Evolutionary conservation across 768 basidiomycete species (phyloP).

Genomic region (Suillus placidus): DNA sequence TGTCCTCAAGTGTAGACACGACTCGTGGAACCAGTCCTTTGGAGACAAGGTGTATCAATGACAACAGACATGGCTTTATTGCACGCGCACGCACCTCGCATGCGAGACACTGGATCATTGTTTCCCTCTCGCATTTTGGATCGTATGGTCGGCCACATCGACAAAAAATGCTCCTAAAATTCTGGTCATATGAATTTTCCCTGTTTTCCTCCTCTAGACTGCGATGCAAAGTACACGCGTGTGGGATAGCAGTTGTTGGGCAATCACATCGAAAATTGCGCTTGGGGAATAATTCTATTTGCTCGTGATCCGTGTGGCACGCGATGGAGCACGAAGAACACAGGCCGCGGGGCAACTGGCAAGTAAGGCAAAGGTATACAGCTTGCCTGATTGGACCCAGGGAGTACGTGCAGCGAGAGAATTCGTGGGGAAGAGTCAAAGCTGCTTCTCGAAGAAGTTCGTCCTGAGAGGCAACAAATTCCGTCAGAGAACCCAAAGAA

Average conservation of each 20-base stretch:
- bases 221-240: conserved; percentile 66
- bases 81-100: conserved; percentile 62
- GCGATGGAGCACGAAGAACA: conserved; percentile 86
- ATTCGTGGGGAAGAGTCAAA: conserved; percentile 61
- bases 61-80: neutral
- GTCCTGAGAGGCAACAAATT: conserved; percentile 31
- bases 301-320: conserved; percentile 86
- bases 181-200: conserved; percentile 70
- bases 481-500: conserved; percentile 36
- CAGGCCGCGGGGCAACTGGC: conserved; percentile 65
- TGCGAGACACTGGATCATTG: conserved; percentile 86
- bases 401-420: conserved; percentile 65
- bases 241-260: conserved; percentile 64
- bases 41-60: conserved; percentile 10
- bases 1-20: conserved; percentile 79
- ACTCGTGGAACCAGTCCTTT: conserved; percentile 92
- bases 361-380: conserved; percentile 80
- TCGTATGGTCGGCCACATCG: conserved; percentile 75
- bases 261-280: conserved; percentile 84
- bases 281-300: conserved; percentile 87
- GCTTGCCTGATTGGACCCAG: conserved; percentile 71
- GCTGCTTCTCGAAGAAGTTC: conserved; percentile 37
- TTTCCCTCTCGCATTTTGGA: conserved; percentile 71
- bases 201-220: conserved; percentile 55
- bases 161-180: conserved; percentile 74